These are phyloP conservation scores for Ceratobasidium sp. DNA, from an alignment of 1,284 basidiomycete species.

Conservation along the genomic window DNA sequence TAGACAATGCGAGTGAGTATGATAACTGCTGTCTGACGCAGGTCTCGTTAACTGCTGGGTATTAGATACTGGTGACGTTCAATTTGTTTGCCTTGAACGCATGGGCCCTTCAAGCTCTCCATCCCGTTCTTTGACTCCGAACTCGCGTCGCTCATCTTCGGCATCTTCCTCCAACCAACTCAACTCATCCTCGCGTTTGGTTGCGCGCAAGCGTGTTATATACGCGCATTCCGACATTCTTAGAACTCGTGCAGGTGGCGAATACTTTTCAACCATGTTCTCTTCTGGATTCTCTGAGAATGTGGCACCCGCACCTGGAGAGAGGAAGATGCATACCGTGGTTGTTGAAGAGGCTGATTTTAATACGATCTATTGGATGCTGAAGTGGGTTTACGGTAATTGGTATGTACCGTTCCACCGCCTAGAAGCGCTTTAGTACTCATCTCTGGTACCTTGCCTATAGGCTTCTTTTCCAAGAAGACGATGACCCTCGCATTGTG, in stretches of 20 bases:
- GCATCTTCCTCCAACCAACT: conserved; percentile 54
- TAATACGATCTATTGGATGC: conserved; percentile 81
- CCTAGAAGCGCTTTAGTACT: not conserved
- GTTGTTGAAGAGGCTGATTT: conserved; percentile 84
- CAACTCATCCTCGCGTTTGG: conserved; percentile 54
- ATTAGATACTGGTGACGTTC: conserved; percentile 61
- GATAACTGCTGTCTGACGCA: not conserved
- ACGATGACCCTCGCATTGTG: conserved; percentile 68
- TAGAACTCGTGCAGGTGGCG: conserved; percentile 62
- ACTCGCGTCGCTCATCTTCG: conserved; percentile 50
- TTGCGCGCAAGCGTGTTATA: conserved; percentile 69
- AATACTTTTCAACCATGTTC: conserved; percentile 84
- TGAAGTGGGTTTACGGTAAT: conserved; percentile 83
- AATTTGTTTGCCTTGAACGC: conserved; percentile 75
- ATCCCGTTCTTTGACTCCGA: conserved; percentile 46
- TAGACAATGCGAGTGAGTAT: conserved; percentile 68
- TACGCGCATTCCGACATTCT: conserved; percentile 85
- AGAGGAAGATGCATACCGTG: conserved; percentile 68
- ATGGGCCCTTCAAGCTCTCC: conserved; percentile 45
- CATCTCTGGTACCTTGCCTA: not conserved
- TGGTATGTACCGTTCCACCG: conserved; percentile 48
- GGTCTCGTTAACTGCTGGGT: not conserved
- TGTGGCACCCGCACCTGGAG: conserved; percentile 52
- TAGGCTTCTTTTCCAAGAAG: conserved; percentile 64
- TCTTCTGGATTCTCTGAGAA: conserved; percentile 74